A percentile compares a stretch with the other conserved stretches of the same genome.
Conservation (phyloP, 306 rosid genomes). For the Arachis hypogaea region DNA sequence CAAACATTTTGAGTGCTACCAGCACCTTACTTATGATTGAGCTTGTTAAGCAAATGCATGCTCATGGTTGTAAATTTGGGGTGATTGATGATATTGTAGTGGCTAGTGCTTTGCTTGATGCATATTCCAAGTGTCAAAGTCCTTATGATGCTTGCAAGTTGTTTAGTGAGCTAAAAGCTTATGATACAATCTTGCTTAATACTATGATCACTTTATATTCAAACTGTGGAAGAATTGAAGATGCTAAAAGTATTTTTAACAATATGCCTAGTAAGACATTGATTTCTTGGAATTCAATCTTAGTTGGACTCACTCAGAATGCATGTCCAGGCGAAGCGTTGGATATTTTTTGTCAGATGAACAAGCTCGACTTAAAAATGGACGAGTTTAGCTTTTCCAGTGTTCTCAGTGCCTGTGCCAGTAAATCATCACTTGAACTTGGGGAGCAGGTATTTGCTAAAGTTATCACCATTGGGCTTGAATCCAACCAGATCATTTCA, state of each 20-base stretch:
- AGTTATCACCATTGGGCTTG: slow-evolving; percentile 62
- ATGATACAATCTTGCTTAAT: slow-evolving; percentile 69
- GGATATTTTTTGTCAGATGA: slow-evolving; percentile 61
- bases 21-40: slow-evolving; percentile 49
- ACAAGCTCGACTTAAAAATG: slow-evolving; percentile 54
- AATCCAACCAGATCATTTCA: slow-evolving; percentile 54
- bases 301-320: slow-evolving; percentile 71
- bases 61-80: slow-evolving; percentile 62
- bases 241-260: slow-evolving; percentile 63
- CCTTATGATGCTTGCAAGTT: slow-evolving; percentile 70
- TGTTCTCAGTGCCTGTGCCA: slow-evolving; percentile 71
- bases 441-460: slow-evolving; percentile 76
- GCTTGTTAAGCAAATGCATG: slow-evolving; percentile 62
- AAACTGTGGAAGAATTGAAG: slow-evolving; percentile 72
- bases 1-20: slow-evolving; percentile 63
- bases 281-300: slow-evolving; percentile 85
- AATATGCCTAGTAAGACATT: slow-evolving; percentile 61
- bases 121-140: slow-evolving; percentile 69
- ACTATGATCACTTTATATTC: slow-evolving; percentile 76
- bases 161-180: slow-evolving; percentile 61
- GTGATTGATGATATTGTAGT: slow-evolving; percentile 52
- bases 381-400: slow-evolving; percentile 76
- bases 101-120: slow-evolving; percentile 74
- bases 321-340: slow-evolving; percentile 67
- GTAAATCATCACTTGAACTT: slow-evolving; percentile 63